phyloP scores from a whole-genome alignment of 2,329 filamentous ascomycete genomes.

The Claviceps sp. region DNA sequence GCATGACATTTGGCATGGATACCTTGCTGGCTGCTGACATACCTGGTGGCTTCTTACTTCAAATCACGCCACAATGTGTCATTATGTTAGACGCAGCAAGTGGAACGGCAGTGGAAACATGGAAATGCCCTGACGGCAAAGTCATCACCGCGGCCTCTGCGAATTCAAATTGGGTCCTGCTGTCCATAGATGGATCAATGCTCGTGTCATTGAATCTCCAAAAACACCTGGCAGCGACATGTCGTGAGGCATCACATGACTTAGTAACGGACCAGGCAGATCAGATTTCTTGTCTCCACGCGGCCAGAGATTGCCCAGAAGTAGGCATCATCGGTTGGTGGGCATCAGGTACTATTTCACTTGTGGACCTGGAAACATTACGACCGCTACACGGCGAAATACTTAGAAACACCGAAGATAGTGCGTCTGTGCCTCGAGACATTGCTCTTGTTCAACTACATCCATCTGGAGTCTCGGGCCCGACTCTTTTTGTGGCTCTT shows the following conservation, averaged over 20 bases:
- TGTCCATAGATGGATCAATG: constrained; percentile 64
- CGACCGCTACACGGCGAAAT: constrained; percentile 51
- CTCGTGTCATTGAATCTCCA: constrained; percentile 55
- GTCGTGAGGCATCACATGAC: constrained; percentile 47
- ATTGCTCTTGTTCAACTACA: constrained; percentile 70
- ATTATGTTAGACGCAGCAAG: constrained; percentile 48
- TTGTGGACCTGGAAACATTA: constrained; percentile 57
- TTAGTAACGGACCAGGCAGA: constrained; percentile 27
- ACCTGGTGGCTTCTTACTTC: constrained; percentile 50
- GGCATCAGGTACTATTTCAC: constrained; percentile 64
- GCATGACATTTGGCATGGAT: constrained; percentile 52
- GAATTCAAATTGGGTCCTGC: constrained; percentile 53
- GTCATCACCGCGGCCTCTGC: constrained; percentile 67
- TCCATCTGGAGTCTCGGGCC: constrained; percentile 39
- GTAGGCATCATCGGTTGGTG: constrained; percentile 80
- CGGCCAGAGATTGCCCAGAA: constrained; percentile 48
- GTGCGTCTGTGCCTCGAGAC: constrained; percentile 69
- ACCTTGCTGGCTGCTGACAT: constrained; percentile 63
- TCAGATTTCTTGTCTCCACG: constrained; percentile 75
- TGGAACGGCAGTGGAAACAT: constrained; percentile 41
- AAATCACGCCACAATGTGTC: constrained; percentile 57
- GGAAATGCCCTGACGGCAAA: constrained; percentile 36
- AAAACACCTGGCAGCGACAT: constrained; percentile 40
- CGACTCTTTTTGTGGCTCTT: constrained; percentile 79
- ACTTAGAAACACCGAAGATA: constrained; percentile 47